Conservation (phyloP, 257 asterid genomes). For the Craterostigma plantagineum region DNA sequence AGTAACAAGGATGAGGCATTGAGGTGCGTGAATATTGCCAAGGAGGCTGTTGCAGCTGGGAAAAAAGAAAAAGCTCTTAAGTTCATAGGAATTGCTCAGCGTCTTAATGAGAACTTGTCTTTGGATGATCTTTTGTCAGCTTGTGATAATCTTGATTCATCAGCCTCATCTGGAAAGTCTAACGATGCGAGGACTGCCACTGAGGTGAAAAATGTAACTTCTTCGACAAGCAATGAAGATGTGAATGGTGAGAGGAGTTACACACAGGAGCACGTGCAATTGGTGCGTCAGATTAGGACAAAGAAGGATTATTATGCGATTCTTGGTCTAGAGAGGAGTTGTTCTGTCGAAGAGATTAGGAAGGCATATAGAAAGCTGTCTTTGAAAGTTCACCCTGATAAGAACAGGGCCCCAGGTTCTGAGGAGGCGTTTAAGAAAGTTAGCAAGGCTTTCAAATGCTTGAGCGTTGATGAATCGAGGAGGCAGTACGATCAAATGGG, state of each 20-base stretch:
- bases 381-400: slow-evolving; percentile 91
- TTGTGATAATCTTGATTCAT: slow-evolving; percentile 24
- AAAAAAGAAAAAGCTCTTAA: slow-evolving; percentile 36
- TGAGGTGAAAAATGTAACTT: slow-evolving; percentile 8
- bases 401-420: slow-evolving; percentile 90
- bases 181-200: slow-evolving; percentile 28
- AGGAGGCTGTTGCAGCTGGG: slow-evolving; percentile 40
- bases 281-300: slow-evolving; percentile 58
- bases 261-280: slow-evolving; percentile 60
- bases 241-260: slow-evolving; percentile 56
- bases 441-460: slow-evolving; percentile 81
- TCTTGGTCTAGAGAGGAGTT: slow-evolving; percentile 73
- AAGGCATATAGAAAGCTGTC: slow-evolving; percentile 86
- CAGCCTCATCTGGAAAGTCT: slow-evolving; percentile 3
- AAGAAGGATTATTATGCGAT: slow-evolving; percentile 67
- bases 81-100: slow-evolving; percentile 38
- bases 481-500: slow-evolving; percentile 85
- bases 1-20: slow-evolving; percentile 56
- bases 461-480: slow-evolving; percentile 83
- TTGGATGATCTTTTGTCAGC: slow-evolving; percentile 31
- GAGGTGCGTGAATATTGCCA: slow-evolving; percentile 36
- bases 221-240: slow-evolving; percentile 10
- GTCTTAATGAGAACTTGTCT: slow-evolving; percentile 24
- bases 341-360: slow-evolving; percentile 75
- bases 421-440: slow-evolving; percentile 95